Conservation (phyloP, 2,329 filamentous ascomycete species). For the Apiospora aurea region DNA sequence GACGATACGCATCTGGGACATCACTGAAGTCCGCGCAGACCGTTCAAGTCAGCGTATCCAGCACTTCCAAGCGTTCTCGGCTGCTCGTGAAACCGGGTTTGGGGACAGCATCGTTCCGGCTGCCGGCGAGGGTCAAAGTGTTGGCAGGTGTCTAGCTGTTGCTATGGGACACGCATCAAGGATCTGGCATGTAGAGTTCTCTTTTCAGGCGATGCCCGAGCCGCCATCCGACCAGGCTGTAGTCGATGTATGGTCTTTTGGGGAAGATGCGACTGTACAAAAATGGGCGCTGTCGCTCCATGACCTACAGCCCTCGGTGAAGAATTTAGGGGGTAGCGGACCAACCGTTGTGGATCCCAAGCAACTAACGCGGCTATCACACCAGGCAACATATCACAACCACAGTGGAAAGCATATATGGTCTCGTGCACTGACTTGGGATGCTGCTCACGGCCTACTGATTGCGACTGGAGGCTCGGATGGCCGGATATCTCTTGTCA, state of each 20-base stretch:
- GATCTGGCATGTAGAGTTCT: slow-evolving; percentile 86
- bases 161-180: slow-evolving; percentile 88
- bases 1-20: slow-evolving; percentile 87
- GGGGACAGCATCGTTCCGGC: slow-evolving; percentile 48
- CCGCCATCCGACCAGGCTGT: slow-evolving; percentile 43
- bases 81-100: slow-evolving; percentile 68
- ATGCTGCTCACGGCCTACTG: slow-evolving; percentile 43
- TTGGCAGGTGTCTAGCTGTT: slow-evolving; percentile 64
- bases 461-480: slow-evolving; percentile 87
- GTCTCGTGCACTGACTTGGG: slow-evolving; percentile 63
- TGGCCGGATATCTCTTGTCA: slow-evolving; percentile 67
- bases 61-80: slow-evolving; percentile 38
- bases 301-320: slow-evolving; percentile 28
- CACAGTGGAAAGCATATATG: slow-evolving; percentile 93
- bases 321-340: not conserved
- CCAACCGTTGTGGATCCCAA: slow-evolving; percentile 15
- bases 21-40: slow-evolving; percentile 60
- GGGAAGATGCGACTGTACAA: slow-evolving; percentile 82
- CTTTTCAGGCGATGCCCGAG: slow-evolving; percentile 40
- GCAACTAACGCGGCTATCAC: slow-evolving; percentile 49
- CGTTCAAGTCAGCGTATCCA: slow-evolving; percentile 40
- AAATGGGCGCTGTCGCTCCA: slow-evolving; percentile 68
- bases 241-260: slow-evolving; percentile 75
- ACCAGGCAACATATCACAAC: slow-evolving; percentile 63
- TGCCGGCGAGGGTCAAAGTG: slow-evolving; percentile 38